Percentiles rank a stretch among this genome's conserved stretches.
phyloP scores from a whole-genome alignment of 345 rosid species.

The Nasturtium officinale region DNA sequence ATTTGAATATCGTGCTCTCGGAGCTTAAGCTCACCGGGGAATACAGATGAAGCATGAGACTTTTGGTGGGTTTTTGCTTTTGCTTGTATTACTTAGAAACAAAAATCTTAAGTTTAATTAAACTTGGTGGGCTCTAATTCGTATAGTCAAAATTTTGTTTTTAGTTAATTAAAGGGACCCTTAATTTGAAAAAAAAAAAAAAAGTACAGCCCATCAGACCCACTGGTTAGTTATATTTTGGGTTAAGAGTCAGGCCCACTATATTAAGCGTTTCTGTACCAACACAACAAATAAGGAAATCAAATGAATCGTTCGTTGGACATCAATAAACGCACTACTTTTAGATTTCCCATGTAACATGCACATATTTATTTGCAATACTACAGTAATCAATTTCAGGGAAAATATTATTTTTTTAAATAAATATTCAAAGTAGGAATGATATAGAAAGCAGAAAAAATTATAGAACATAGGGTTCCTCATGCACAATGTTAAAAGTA shows the following conservation, averaged over 20 bases:
- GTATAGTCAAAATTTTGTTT: neutral
- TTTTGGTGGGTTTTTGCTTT: neutral
- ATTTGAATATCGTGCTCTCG: neutral
- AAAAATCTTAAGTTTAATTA: neutral
- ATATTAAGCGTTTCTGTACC: neutral
- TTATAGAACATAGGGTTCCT: slow-evolving; percentile 30
- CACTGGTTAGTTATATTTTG: neutral
- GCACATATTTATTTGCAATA: neutral
- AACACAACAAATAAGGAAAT: neutral
- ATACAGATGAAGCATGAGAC: neutral
- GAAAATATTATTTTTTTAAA: too few species aligned
- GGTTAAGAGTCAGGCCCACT: neutral
- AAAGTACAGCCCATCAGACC: neutral
- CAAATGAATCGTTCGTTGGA: neutral
- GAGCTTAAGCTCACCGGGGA: slow-evolving; percentile 11
- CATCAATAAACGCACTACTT: too few species aligned
- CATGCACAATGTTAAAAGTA: slow-evolving; percentile 37
- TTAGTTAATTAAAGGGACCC: neutral
- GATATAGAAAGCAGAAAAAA: slow-evolving; percentile 1
- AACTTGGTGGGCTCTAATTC: neutral
- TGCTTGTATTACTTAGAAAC: neutral
- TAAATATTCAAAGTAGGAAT: slow-evolving; percentile 34
- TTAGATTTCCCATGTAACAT: too few species aligned
- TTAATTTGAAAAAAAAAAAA: neutral
- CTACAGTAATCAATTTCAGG: neutral